These are phyloP conservation scores for Candolleomyces aberdarensis DNA, from an alignment of 768 basidiomycete species.

Conservation along the genomic window DNA sequence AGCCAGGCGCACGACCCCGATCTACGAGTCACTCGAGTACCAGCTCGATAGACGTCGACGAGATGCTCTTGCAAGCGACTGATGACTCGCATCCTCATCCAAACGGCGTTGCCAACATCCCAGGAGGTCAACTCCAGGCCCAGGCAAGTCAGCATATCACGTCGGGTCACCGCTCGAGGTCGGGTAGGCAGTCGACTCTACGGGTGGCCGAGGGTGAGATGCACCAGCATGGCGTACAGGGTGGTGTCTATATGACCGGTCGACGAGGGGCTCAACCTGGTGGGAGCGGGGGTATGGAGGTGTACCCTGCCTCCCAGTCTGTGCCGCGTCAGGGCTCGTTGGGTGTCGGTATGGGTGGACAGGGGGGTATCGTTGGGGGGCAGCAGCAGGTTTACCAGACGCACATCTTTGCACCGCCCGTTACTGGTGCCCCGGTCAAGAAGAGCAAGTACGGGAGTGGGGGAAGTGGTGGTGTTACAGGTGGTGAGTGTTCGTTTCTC, in stretches of 20 bases:
- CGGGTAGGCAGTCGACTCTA: neutral
- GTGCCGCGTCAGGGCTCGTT: conserved; percentile 3
- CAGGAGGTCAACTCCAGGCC: neutral
- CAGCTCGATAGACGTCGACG: conserved; percentile 40
- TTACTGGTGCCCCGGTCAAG: conserved; percentile 70
- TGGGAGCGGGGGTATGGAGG: neutral
- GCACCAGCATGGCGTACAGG: neutral
- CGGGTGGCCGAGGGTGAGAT: neutral
- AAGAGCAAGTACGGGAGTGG: conserved; percentile 46
- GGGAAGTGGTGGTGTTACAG: neutral
- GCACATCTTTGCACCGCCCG: conserved; percentile 70
- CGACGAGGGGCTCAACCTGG: neutral
- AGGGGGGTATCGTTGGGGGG: conserved; percentile 22
- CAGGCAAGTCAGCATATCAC: neutral
- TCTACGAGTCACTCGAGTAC: conserved; percentile 30
- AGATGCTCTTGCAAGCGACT: conserved; percentile 40
- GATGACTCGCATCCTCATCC: conserved; percentile 17
- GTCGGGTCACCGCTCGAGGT: neutral
- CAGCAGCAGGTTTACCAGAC: conserved; percentile 49
- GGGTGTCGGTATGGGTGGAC: neutral
- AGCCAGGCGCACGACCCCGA: conserved; percentile 22
- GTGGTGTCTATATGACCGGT: neutral
- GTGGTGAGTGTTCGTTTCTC: neutral
- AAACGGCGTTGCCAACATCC: neutral
- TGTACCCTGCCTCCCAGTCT: conserved; percentile 14